Conservation (phyloP, 805 yeast species). For the Cephaloascus albidus region DNA sequence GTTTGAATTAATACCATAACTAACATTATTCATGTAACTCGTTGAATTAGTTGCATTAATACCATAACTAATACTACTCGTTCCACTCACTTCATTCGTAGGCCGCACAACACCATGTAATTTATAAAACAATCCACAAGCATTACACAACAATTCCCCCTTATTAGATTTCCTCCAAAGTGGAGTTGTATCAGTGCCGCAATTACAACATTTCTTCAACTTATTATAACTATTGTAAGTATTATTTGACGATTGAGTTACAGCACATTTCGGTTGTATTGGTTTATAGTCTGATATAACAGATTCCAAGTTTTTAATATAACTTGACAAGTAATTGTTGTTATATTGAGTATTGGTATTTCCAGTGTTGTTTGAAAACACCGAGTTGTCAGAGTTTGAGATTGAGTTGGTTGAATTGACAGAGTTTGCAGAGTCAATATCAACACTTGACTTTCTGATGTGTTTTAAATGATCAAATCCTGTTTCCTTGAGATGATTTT, state of each 20-base stretch:
- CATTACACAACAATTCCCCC: slow-evolving; percentile 34
- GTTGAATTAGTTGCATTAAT: background rate
- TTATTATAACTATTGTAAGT: slow-evolving; percentile 7
- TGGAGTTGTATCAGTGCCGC: slow-evolving; percentile 34
- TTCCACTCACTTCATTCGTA: slow-evolving; percentile 9
- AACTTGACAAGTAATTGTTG: slow-evolving; percentile 22
- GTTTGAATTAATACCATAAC: background rate
- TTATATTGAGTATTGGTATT: background rate
- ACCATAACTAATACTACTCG: no score
- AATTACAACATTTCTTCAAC: slow-evolving; percentile 26
- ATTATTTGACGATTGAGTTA: slow-evolving; percentile 1
- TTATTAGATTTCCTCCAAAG: slow-evolving; percentile 32
- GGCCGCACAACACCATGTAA: slow-evolving; percentile 36
- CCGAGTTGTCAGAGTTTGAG: background rate
- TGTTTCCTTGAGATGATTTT: slow-evolving; percentile 20
- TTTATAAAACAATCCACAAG: slow-evolving; percentile 35
- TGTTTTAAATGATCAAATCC: slow-evolving; percentile 38
- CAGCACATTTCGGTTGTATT: background rate
- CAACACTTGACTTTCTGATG: slow-evolving; percentile 29
- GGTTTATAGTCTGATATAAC: slow-evolving; percentile 14
- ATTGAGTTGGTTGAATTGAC: background rate
- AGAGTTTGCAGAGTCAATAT: slow-evolving; percentile 12
- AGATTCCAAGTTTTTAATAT: slow-evolving; percentile 27
- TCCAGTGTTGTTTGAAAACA: background rate
- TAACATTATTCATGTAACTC: background rate